Evolutionary conservation across 129 eudicot genomes (phyloP).

Genomic region (Arctium minus): DNA sequence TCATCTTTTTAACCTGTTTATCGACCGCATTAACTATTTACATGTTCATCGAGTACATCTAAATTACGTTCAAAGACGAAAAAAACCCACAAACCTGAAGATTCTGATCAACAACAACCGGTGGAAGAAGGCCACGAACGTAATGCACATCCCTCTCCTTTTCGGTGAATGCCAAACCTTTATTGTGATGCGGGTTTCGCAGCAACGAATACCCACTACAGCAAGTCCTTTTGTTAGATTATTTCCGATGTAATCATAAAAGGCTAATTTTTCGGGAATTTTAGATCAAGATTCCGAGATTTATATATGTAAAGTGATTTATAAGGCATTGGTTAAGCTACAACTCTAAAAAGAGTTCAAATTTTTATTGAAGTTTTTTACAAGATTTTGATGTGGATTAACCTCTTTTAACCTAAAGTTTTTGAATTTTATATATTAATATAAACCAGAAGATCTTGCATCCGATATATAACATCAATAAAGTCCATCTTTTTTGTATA

Average conservation of each 20-base stretch:
- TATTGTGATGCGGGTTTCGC: conserved; percentile 84
- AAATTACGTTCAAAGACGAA: neutral
- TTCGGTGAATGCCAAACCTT: conserved; percentile 79
- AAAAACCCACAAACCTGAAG: conserved; percentile 47
- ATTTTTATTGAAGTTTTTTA: too few relatives aligned
- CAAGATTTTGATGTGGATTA: neutral
- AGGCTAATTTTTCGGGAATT: neutral
- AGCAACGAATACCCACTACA: conserved; percentile 70
- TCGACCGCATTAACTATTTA: neutral
- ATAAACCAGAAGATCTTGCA: neutral
- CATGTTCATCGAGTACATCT: neutral
- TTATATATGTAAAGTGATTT: neutral
- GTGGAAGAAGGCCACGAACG: conserved; percentile 89
- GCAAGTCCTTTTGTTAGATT: neutral
- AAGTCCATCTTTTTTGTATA: neutral
- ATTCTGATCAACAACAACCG: conserved; percentile 57
- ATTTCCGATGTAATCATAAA: neutral
- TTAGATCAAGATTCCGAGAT: neutral
- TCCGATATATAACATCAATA: neutral
- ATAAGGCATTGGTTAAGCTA: neutral
- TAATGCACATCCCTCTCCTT: conserved; percentile 86
- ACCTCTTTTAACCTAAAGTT: neutral
- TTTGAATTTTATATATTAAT: too few relatives aligned
- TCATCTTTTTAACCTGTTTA: conserved; percentile 70
- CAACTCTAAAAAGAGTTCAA: neutral